Percentiles rank a stretch among this genome's conserved stretches.
Evolutionary conservation across 2,329 filamentous ascomycete genomes (phyloP).

Genomic region (Paraconiothyrium brasiliense): DNA sequence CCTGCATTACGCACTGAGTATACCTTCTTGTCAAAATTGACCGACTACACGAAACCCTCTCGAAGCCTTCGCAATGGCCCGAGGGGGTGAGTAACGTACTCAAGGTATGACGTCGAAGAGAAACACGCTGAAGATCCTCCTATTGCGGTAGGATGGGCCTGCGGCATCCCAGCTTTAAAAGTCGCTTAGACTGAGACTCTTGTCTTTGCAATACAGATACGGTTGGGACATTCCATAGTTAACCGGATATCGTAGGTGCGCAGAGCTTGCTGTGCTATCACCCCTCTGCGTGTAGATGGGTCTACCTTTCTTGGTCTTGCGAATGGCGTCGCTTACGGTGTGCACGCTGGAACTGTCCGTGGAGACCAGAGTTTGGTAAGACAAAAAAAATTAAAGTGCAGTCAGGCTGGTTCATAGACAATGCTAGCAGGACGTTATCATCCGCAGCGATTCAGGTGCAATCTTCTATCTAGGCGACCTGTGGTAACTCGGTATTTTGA

Average conservation of each 20-base stretch:
- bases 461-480: too few relatives aligned
- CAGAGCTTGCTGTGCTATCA: not conserved
- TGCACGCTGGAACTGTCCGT: too few relatives aligned
- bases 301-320: too few relatives aligned
- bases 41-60: constrained; percentile 22
- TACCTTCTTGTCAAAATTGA: not conserved
- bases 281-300: not conserved
- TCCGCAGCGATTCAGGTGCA: too few relatives aligned
- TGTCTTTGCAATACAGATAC: constrained; percentile 51
- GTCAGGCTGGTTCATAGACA: too few relatives aligned
- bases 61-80: constrained; percentile 35
- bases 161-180: constrained; percentile 37
- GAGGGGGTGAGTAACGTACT: constrained; percentile 24
- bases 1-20: not conserved
- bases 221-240: constrained; percentile 35
- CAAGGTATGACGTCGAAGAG: constrained; percentile 35
- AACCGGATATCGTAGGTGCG: not conserved
- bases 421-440: too few relatives aligned
- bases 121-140: constrained; percentile 31
- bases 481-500: too few relatives aligned
- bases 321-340: too few relatives aligned
- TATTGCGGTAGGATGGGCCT: constrained; percentile 30
- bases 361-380: too few relatives aligned
- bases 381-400: too few relatives aligned
- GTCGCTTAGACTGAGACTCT: constrained; percentile 44